phyloP scores from a whole-genome alignment of 805 yeast species.

The Cyberlindnera euphorbiae region DNA sequence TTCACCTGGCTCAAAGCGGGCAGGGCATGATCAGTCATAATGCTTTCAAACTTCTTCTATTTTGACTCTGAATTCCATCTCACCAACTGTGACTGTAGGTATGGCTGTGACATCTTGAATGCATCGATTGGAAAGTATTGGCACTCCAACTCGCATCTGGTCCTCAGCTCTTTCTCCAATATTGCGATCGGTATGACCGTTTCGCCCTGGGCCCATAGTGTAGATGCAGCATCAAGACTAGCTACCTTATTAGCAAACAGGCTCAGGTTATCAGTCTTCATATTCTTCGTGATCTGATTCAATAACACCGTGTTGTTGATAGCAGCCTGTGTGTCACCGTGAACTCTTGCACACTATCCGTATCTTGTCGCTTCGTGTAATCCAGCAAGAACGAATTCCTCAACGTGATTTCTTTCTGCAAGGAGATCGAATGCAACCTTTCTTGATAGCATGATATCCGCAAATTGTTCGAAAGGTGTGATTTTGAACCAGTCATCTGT shows the following conservation, averaged over 20 bases:
- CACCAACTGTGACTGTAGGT: conserved; percentile 40
- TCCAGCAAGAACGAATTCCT: conserved; percentile 23
- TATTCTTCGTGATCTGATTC: conserved; percentile 31
- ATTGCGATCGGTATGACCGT: conserved; percentile 54
- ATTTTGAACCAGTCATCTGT: conserved; percentile 34
- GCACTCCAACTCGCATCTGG: conserved; percentile 6
- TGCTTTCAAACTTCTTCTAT: conserved; percentile 56
- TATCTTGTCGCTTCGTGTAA: conserved; percentile 38
- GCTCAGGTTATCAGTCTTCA: neutral
- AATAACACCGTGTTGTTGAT: conserved; percentile 45
- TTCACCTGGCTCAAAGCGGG: conserved; percentile 22
- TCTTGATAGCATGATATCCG: conserved; percentile 40
- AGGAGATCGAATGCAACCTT: conserved; percentile 27
- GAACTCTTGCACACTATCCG: conserved; percentile 36
- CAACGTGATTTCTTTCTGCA: neutral
- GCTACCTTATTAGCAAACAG: conserved; percentile 12
- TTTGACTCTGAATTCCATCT: conserved; percentile 72
- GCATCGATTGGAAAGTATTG: conserved; percentile 3
- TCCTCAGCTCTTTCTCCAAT: conserved; percentile 31
- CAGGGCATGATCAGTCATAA: conserved; percentile 53
- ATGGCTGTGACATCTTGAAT: conserved; percentile 21
- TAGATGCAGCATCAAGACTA: conserved; percentile 47
- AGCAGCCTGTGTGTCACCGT: conserved; percentile 42
- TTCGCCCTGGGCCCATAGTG: conserved; percentile 63
- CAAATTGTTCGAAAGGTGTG: conserved; percentile 34